Evolutionary conservation across 1,139 yeast genomes (phyloP).

Genomic region (Suhomyces anneliseae): DNA sequence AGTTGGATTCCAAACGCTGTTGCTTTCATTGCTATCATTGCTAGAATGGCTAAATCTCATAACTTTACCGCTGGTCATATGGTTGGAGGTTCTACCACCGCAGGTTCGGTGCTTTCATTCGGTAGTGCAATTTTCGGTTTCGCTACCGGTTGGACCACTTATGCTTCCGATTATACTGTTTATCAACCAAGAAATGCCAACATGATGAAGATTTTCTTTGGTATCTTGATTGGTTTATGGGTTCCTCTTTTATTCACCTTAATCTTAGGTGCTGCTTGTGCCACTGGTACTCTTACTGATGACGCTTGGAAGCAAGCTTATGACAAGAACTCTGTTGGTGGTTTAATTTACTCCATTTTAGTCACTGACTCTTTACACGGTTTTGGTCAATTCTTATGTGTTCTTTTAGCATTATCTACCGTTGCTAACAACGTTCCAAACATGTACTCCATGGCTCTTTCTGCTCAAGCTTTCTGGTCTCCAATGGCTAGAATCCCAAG

Average conservation of each 20-base stretch:
- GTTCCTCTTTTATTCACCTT: constrained; percentile 71
- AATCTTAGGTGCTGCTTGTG: constrained; percentile 86
- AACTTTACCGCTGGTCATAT: constrained; percentile 51
- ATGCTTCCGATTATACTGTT: constrained; percentile 89
- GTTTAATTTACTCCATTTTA: constrained; percentile 73
- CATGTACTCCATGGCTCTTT: constrained; percentile 84
- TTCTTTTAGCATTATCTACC: constrained; percentile 76
- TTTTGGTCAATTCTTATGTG: constrained; percentile 89
- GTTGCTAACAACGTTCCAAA: constrained; percentile 90
- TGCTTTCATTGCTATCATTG: constrained; percentile 75
- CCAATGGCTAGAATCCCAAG: constrained; percentile 74
- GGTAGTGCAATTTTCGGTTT: constrained; percentile 88
- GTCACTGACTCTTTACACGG: constrained; percentile 80
- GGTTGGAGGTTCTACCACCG: constrained; percentile 58
- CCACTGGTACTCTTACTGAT: constrained; percentile 56
- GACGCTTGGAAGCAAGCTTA: constrained; percentile 54
- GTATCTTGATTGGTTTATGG: constrained; percentile 62
- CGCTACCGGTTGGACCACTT: constrained; percentile 95
- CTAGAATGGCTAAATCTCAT: constrained; percentile 66
- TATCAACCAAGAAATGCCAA: constrained; percentile 70
- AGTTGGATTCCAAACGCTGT: constrained; percentile 83
- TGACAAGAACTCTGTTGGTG: constrained; percentile 66
- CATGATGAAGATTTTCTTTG: constrained; percentile 58
- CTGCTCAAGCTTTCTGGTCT: constrained; percentile 83
- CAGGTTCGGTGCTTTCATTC: constrained; percentile 77